These are phyloP conservation scores for Pseudonitzschia multiseries DNA, from an alignment of 108 stramenopile genomes.

Conservation along the genomic window DNA sequence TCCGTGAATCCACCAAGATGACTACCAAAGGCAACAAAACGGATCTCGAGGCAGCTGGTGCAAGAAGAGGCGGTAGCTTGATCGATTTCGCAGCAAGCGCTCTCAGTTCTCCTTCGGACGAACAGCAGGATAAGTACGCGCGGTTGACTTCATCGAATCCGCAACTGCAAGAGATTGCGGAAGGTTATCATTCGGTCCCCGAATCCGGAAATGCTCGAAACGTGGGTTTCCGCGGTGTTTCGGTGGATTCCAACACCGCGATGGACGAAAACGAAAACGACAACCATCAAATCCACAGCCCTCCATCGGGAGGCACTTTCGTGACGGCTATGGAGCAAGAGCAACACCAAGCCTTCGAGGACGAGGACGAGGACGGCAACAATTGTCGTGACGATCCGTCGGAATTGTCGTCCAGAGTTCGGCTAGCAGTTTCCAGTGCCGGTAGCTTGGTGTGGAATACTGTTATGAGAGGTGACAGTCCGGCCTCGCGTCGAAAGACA, in stretches of 20 bases:
- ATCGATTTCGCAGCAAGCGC: background rate
- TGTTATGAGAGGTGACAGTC: background rate
- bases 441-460: background rate
- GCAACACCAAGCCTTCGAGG: background rate
- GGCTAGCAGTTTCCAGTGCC: background rate
- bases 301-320: background rate
- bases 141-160: background rate
- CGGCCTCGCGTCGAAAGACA: background rate
- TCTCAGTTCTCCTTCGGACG: constrained; percentile 8
- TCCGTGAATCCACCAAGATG: no score
- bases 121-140: background rate
- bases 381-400: background rate
- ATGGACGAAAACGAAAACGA: background rate
- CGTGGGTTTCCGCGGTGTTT: background rate
- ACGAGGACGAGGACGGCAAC: background rate
- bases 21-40: background rate
- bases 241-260: background rate
- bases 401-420: background rate
- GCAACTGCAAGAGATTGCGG: background rate
- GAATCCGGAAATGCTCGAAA: constrained; percentile 11
- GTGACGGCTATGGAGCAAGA: background rate
- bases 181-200: constrained; percentile 25
- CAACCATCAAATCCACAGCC: background rate
- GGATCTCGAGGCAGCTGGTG: background rate
- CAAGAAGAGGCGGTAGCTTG: background rate